A percentile compares a stretch with the other conserved stretches of the same genome.
Conservation (phyloP, 805 yeast genomes). For the Schwanniomyces vanrijiae region DNA sequence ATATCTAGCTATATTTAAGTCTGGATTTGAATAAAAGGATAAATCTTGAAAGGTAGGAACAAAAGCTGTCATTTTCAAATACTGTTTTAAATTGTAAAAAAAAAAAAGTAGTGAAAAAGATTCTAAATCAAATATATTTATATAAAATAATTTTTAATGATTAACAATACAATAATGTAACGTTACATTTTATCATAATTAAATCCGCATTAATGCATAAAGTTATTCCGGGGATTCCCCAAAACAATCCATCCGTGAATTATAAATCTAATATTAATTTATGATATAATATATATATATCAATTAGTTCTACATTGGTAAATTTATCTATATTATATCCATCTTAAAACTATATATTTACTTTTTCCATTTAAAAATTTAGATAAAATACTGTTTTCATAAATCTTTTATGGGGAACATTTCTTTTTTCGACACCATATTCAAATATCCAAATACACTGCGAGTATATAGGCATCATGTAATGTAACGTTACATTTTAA, state of each 20-base stretch:
- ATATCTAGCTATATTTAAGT: slow-evolving; percentile 26
- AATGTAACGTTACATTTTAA: slow-evolving; percentile 10
- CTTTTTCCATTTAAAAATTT: too few relatives aligned
- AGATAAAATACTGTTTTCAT: too few relatives aligned
- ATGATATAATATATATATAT: too few relatives aligned
- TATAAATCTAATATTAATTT: too few relatives aligned
- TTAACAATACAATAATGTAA: slow-evolving; percentile 8
- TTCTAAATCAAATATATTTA: not conserved
- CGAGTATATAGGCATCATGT: not conserved
- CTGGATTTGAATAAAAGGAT: slow-evolving; percentile 33
- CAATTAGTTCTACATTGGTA: too few relatives aligned
- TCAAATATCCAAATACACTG: not conserved
- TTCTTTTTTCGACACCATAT: not conserved
- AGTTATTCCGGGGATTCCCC: not conserved
- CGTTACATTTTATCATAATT: slow-evolving; percentile 10
- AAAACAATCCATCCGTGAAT: too few relatives aligned
- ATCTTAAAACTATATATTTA: too few relatives aligned
- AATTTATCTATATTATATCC: too few relatives aligned
- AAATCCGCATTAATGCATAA: not conserved
- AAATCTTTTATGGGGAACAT: too few relatives aligned
- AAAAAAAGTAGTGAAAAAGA: not conserved
- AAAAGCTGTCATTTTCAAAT: slow-evolving; percentile 10
- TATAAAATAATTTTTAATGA: not conserved
- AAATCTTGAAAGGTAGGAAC: slow-evolving; percentile 38
- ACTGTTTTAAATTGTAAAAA: not conserved